Conservation (phyloP, 768 basidiomycete species). For the Boletus subcaerulescens region DNA sequence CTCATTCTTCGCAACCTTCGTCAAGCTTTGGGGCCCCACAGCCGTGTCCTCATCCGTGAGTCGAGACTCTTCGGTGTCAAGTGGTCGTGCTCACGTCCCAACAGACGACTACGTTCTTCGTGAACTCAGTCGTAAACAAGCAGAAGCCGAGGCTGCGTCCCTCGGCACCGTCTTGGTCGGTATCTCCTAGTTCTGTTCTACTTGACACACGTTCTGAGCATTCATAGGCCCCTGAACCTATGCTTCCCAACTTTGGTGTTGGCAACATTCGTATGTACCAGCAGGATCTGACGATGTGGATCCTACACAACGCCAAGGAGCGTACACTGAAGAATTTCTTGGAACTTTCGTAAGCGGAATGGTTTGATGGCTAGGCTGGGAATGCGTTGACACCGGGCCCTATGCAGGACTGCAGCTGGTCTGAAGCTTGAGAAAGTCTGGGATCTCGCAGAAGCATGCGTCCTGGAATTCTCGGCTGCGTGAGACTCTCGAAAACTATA, state of each 20-base stretch:
- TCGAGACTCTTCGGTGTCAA: neutral
- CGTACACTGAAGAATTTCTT: slow-evolving; percentile 29
- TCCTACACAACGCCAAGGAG: slow-evolving; percentile 32
- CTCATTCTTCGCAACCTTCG: slow-evolving; percentile 31
- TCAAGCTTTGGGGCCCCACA: slow-evolving; percentile 27
- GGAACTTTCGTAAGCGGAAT: slow-evolving; percentile 25
- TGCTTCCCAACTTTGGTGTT: slow-evolving; percentile 33
- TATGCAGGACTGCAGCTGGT: slow-evolving; percentile 20
- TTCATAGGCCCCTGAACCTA: slow-evolving; percentile 32
- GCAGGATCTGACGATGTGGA: slow-evolving; percentile 31
- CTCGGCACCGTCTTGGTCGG: slow-evolving; percentile 17
- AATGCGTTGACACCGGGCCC: neutral
- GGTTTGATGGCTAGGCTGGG: neutral
- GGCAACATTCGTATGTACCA: slow-evolving; percentile 30
- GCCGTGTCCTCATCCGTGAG: slow-evolving; percentile 34
- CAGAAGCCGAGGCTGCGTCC: slow-evolving; percentile 8
- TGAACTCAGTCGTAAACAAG: slow-evolving; percentile 15
- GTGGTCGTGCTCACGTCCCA: neutral
- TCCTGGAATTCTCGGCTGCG: slow-evolving; percentile 25
- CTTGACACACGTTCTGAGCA: neutral
- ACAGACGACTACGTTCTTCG: slow-evolving; percentile 25
- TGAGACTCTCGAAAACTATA: slow-evolving; percentile 3
- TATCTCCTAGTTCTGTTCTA: neutral
- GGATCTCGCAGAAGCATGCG: slow-evolving; percentile 27
- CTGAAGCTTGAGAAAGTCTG: slow-evolving; percentile 32